Evolutionary conservation across 495 filamentous ascomycete genomes (phyloP).

Genomic region (Penicillium parvum): DNA sequence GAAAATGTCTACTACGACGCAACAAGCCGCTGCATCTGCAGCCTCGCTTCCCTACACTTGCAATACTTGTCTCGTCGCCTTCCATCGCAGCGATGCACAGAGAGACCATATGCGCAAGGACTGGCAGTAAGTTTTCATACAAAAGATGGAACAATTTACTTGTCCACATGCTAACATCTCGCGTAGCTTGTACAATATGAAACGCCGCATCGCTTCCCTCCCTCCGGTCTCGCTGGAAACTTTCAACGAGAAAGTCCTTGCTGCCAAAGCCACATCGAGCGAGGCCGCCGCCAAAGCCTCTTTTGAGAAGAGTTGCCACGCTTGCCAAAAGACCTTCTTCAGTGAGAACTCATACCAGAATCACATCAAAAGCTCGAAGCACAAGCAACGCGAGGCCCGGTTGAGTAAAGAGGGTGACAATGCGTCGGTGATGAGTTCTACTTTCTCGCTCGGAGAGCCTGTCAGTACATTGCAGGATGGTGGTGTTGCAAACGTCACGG

Average conservation of each 20-base stretch:
- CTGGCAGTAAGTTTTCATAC: slow-evolving; percentile 74
- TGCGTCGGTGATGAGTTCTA: slow-evolving; percentile 84
- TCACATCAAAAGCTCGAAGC: slow-evolving; percentile 87
- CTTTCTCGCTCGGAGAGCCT: slow-evolving; percentile 85
- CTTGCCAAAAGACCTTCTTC: slow-evolving; percentile 89
- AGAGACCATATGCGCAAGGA: slow-evolving; percentile 93
- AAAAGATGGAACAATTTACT: slow-evolving; percentile 1
- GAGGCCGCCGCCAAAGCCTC: slow-evolving; percentile 84
- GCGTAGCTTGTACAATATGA: slow-evolving; percentile 87
- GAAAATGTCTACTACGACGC: slow-evolving; percentile 19
- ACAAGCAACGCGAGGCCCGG: slow-evolving; percentile 62
- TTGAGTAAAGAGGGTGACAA: slow-evolving; percentile 47
- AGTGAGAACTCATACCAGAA: slow-evolving; percentile 95
- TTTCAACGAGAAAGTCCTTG: slow-evolving; percentile 96
- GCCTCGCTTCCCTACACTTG: slow-evolving; percentile 80
- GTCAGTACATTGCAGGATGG: slow-evolving; percentile 53
- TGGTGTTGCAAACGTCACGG: slow-evolving; percentile 75
- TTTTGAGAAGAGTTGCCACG: slow-evolving; percentile 76
- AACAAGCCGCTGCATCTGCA: slow-evolving; percentile 29
- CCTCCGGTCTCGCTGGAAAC: slow-evolving; percentile 88
- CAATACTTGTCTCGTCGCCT: slow-evolving; percentile 96
- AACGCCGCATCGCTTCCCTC: slow-evolving; percentile 86
- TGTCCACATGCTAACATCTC: not conserved
- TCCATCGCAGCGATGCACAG: slow-evolving; percentile 89
- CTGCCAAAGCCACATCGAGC: slow-evolving; percentile 75